Evolutionary conservation across 2,329 filamentous ascomycete genomes (phyloP).

Genomic region (Paecilomyces dactylethromorphus): DNA sequence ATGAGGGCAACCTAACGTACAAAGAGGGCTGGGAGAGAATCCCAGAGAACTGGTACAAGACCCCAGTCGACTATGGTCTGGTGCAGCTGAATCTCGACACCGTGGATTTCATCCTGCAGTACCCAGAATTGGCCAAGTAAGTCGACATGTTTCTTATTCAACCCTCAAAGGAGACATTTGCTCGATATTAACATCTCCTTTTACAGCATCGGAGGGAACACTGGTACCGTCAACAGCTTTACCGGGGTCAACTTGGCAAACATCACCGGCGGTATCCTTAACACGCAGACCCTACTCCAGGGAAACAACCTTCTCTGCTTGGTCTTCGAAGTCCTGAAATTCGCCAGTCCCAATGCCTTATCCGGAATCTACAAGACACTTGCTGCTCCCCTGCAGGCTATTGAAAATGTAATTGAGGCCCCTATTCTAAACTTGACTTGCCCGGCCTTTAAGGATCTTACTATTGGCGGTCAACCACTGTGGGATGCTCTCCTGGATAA

Average conservation of each 20-base stretch:
- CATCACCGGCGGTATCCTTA: slow-evolving; percentile 36
- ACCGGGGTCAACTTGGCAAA: slow-evolving; percentile 39
- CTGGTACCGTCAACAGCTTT: slow-evolving; percentile 46
- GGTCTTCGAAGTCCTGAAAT: slow-evolving; percentile 26
- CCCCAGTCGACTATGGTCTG: slow-evolving; percentile 41
- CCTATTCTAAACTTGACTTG: slow-evolving; percentile 23
- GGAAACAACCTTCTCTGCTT: slow-evolving; percentile 37
- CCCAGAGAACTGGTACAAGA: slow-evolving; percentile 48
- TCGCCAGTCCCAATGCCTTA: slow-evolving; percentile 25
- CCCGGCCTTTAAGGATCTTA: slow-evolving; percentile 25
- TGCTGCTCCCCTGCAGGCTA: slow-evolving; percentile 18
- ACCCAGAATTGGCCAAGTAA: slow-evolving; percentile 36
- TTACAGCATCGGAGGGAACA: slow-evolving; percentile 46
- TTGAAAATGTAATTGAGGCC: slow-evolving; percentile 21
- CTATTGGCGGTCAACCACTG: slow-evolving; percentile 22
- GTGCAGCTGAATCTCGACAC: slow-evolving; percentile 38
- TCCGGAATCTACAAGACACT: slow-evolving; percentile 21
- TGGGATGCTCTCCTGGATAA: slow-evolving; percentile 21
- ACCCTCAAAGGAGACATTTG: not conserved
- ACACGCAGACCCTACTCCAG: slow-evolving; percentile 28
- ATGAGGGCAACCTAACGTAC: slow-evolving; percentile 36
- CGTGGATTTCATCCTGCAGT: slow-evolving; percentile 27
- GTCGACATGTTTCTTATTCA: not conserved
- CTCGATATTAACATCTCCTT: not conserved
- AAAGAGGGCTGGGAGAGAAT: slow-evolving; percentile 46